Percentiles rank a stretch among this genome's conserved stretches.
Conservation (phyloP, 2,329 filamentous ascomycete species). For the Penicillium paneum region DNA sequence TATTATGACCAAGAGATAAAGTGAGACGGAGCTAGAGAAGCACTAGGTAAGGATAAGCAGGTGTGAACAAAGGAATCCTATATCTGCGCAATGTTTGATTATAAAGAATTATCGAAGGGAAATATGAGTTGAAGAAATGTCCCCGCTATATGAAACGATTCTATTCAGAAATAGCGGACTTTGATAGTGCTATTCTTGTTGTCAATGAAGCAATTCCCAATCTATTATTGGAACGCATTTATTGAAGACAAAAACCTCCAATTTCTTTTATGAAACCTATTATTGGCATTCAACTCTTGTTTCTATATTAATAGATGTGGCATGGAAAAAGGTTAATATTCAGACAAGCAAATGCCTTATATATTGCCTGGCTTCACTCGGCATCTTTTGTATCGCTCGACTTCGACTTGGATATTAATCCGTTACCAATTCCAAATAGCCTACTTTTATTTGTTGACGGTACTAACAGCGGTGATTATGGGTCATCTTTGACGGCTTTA, state of each 20-base stretch:
- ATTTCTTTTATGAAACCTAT: not conserved
- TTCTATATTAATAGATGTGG: not conserved
- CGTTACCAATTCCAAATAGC: not conserved
- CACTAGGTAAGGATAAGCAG: too few species aligned
- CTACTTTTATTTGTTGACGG: not conserved
- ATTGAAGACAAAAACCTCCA: not conserved
- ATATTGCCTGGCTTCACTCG: not conserved
- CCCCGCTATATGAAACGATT: not conserved
- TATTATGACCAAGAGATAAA: too few species aligned
- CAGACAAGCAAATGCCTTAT: not conserved
- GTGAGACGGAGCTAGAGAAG: not conserved
- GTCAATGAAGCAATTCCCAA: not conserved
- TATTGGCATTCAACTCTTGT: not conserved
- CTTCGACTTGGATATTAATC: slow-evolving; percentile 8
- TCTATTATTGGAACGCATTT: not conserved
- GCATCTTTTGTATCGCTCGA: not conserved
- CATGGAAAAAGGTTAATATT: not conserved
- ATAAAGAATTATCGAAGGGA: not conserved
- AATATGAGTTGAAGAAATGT: not conserved
- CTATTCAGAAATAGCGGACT: not conserved
- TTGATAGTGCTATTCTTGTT: not conserved
- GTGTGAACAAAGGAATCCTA: not conserved
- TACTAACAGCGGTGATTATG: not conserved
- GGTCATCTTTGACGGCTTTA: not conserved
- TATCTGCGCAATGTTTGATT: not conserved